Percentiles rank a stretch among this genome's conserved stretches.
Evolutionary conservation across 2,329 filamentous ascomycete species (phyloP).

Genomic region (Microcera coccophila): DNA sequence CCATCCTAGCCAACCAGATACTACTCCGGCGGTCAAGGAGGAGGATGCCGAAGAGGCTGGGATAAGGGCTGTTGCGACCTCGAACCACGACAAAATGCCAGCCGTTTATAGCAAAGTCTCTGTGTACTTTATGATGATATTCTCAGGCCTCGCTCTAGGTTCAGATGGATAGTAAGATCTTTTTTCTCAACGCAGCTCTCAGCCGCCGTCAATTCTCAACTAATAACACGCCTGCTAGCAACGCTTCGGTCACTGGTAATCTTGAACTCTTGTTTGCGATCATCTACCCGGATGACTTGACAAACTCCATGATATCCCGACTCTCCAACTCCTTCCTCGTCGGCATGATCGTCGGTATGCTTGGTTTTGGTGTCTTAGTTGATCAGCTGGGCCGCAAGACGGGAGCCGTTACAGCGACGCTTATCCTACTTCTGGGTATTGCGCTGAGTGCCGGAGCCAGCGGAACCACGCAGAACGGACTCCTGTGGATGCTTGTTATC

Average conservation of each 20-base stretch:
- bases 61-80: conserved; percentile 13
- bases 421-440: conserved; percentile 45
- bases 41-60: conserved; percentile 15
- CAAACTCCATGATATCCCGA: conserved; percentile 43
- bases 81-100: conserved; percentile 23
- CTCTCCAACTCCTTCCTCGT: conserved; percentile 54
- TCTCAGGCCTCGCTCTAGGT: conserved; percentile 43
- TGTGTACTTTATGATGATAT: conserved; percentile 42
- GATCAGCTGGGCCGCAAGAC: conserved; percentile 49
- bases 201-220: background rate
- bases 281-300: conserved; percentile 41
- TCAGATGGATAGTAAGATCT: conserved; percentile 40
- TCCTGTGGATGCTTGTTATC: conserved; percentile 50
- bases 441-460: conserved; percentile 43
- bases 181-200: background rate
- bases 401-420: conserved; percentile 44
- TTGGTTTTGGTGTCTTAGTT: conserved; percentile 48
- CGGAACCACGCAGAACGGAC: conserved; percentile 35
- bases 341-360: conserved; percentile 54
- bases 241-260: conserved; percentile 44
- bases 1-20: conserved; percentile 3
- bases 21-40: conserved; percentile 1
- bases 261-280: conserved; percentile 38
- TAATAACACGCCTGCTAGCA: conserved; percentile 23
- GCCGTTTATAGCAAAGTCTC: conserved; percentile 40